Evolutionary conservation across 495 filamentous ascomycete genomes (phyloP).

Genomic region (Aspergillus taichungensis): DNA sequence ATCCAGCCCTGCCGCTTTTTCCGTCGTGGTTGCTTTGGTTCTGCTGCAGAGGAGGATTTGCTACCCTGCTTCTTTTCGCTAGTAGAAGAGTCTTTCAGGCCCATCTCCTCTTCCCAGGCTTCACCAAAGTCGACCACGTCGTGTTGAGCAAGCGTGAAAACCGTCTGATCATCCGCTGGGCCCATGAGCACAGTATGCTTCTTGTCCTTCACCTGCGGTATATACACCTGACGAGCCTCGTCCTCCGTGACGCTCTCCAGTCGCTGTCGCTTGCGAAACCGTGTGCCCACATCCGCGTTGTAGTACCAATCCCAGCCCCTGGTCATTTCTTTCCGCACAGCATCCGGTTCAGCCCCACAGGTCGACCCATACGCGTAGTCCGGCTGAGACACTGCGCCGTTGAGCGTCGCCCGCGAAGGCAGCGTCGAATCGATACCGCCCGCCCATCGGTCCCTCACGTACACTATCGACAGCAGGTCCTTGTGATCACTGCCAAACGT

Average conservation of each 20-base stretch:
- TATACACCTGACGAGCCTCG: slow-evolving; percentile 24
- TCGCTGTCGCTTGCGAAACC: slow-evolving; percentile 32
- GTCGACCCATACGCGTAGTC: slow-evolving; percentile 36
- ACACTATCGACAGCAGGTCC: slow-evolving; percentile 36
- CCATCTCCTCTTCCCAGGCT: slow-evolving; percentile 28
- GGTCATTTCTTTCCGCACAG: slow-evolving; percentile 33
- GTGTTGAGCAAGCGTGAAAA: slow-evolving; percentile 31
- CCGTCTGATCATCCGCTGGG: slow-evolving; percentile 32
- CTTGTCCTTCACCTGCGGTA: slow-evolving; percentile 24
- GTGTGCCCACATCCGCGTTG: slow-evolving; percentile 23
- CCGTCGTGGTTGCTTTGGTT: neutral
- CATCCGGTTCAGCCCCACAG: slow-evolving; percentile 30
- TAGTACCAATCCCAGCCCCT: slow-evolving; percentile 52
- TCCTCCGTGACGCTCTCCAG: slow-evolving; percentile 21
- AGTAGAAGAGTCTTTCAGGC: slow-evolving; percentile 1
- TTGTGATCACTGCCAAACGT: slow-evolving; percentile 39
- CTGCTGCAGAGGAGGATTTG: too few species aligned
- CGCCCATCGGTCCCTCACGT: slow-evolving; percentile 40
- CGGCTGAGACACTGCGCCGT: slow-evolving; percentile 13
- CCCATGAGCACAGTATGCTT: slow-evolving; percentile 45
- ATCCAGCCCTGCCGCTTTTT: slow-evolving; percentile 47
- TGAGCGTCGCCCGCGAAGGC: slow-evolving; percentile 34
- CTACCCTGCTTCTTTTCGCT: too few species aligned
- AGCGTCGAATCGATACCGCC: slow-evolving; percentile 39
- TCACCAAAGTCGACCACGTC: slow-evolving; percentile 34